Evolutionary conservation across 2,329 filamentous ascomycete species (phyloP), one percentile per base, ranked within the genome.

Genomic region (Ambrosiella cleistominuta): DNA sequence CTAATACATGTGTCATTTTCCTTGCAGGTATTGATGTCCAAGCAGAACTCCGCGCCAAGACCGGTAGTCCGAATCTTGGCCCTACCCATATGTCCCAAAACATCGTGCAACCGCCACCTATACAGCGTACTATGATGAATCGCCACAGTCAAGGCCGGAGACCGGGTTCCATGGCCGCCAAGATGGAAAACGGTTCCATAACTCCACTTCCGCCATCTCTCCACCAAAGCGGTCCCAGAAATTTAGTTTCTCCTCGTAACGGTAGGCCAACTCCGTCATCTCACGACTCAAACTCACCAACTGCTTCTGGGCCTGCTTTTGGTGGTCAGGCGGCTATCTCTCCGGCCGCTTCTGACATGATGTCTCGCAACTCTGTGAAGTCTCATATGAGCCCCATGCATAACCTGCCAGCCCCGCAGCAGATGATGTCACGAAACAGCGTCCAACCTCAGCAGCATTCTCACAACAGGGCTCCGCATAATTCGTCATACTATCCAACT

Each of bases 1-100:
- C 58, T 60, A 60, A 60, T 54, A 51, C 38, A 39, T 37, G 35
- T 44, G 38, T 44, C 39, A 49, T 19, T 54, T 54, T 9, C 13
- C 36, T 27, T 36, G 44, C 50, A 94, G 89, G 89, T 65, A 95
- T 97, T 70, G 91, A 98, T 76, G 93, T 98, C 54, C 89, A 97
- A 73, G 87, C 90, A 62, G 93, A 97, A 72, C 79, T 98, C 65
- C 86, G 87, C 63, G 85, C 90, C 68, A 97, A 96, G 75, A 90
- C 87, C 53, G 88, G 86, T 65, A 94, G 86, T 71, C 88, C 90
- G 56, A 86, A 83, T 66, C 76, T 93, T 62, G 85, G 77, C 61
- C 83, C 79, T 64, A 87, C 79, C 64, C 77, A 81, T 69, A 77
- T 81, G 77, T 73, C 75, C 64, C 86, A 79, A 70, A 84, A 75